These are phyloP conservation scores for Zymoseptoria tritici DNA, from an alignment of 2,329 filamentous ascomycete species.

Conservation along the genomic window DNA sequence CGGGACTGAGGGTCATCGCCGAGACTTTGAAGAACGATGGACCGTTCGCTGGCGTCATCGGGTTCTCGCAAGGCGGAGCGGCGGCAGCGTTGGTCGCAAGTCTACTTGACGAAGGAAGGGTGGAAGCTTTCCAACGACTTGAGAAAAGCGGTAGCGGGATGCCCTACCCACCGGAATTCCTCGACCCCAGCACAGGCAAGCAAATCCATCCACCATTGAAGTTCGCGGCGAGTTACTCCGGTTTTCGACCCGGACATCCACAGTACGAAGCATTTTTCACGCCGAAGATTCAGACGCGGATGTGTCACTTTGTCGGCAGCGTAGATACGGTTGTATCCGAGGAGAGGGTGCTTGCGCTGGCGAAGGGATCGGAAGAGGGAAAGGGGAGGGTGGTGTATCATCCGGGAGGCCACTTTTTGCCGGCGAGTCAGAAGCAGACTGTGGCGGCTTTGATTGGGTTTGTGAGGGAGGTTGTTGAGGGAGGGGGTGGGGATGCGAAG, in stretches of 20 bases:
- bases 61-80: slow-evolving; percentile 75
- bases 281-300: slow-evolving; percentile 66
- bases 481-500: slow-evolving; percentile 25
- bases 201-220: slow-evolving; percentile 50
- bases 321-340: slow-evolving; percentile 87
- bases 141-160: slow-evolving; percentile 37
- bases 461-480: slow-evolving; percentile 49
- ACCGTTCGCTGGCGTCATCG: slow-evolving; percentile 69
- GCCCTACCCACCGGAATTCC: slow-evolving; percentile 46
- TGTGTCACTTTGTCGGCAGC: slow-evolving; percentile 73
- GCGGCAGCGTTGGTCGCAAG: slow-evolving; percentile 65
- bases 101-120: slow-evolving; percentile 54
- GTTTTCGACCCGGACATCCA: slow-evolving; percentile 59
- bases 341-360: slow-evolving; percentile 56
- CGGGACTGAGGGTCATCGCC: slow-evolving; percentile 59
- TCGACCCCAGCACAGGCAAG: slow-evolving; percentile 28
- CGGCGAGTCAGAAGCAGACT: slow-evolving; percentile 69
- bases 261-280: slow-evolving; percentile 65
- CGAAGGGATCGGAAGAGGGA: slow-evolving; percentile 53
- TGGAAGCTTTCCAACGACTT: slow-evolving; percentile 42
- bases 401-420: slow-evolving; percentile 86
- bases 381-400: slow-evolving; percentile 57
- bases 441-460: slow-evolving; percentile 68
- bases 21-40: slow-evolving; percentile 54
- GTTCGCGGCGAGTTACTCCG: slow-evolving; percentile 71